phyloP scores from a whole-genome alignment of 2,329 filamentous ascomycete genomes.

The Diaporthe vaccinii region DNA sequence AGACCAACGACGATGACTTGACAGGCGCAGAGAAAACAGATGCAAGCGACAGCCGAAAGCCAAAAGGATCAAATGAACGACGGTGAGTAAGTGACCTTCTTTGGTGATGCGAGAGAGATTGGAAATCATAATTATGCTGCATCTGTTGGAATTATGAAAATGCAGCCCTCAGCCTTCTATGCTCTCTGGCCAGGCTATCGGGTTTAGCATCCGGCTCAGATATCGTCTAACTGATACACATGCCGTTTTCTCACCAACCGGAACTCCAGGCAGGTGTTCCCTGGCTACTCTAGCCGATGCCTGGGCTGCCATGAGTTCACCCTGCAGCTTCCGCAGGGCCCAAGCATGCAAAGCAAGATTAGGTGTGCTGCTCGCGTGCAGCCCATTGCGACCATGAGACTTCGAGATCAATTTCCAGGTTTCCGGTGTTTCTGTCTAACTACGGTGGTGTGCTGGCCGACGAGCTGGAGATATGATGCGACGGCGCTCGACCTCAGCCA shows the following conservation, averaged over 20 bases:
- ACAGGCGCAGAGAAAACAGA: slow-evolving; percentile 17
- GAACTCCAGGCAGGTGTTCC: slow-evolving; percentile 18
- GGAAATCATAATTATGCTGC: slow-evolving; percentile 22
- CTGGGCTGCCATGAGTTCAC: slow-evolving; percentile 32
- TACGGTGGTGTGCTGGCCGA: slow-evolving; percentile 1
- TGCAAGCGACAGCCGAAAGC: background rate
- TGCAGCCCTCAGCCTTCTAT: background rate
- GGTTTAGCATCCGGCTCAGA: slow-evolving; percentile 2
- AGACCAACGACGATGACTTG: background rate
- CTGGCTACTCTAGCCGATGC: slow-evolving; percentile 24
- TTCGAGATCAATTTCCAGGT: slow-evolving; percentile 25
- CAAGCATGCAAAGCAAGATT: slow-evolving; percentile 12
- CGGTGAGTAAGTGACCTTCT: background rate
- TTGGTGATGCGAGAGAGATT: slow-evolving; percentile 13
- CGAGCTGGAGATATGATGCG: slow-evolving; percentile 25
- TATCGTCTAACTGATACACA: slow-evolving; percentile 36
- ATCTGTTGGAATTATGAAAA: slow-evolving; percentile 22
- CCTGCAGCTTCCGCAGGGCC: slow-evolving; percentile 26
- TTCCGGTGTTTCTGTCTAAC: slow-evolving; percentile 18
- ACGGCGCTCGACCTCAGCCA: slow-evolving; percentile 2
- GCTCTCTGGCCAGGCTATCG: slow-evolving; percentile 22
- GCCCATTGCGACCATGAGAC: slow-evolving; percentile 30
- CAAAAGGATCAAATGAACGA: background rate
- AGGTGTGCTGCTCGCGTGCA: slow-evolving; percentile 21
- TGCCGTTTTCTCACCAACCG: slow-evolving; percentile 28